Base-by-base conservation (phyloP, 83 land plant species). In the Thuja plicata region DNA sequence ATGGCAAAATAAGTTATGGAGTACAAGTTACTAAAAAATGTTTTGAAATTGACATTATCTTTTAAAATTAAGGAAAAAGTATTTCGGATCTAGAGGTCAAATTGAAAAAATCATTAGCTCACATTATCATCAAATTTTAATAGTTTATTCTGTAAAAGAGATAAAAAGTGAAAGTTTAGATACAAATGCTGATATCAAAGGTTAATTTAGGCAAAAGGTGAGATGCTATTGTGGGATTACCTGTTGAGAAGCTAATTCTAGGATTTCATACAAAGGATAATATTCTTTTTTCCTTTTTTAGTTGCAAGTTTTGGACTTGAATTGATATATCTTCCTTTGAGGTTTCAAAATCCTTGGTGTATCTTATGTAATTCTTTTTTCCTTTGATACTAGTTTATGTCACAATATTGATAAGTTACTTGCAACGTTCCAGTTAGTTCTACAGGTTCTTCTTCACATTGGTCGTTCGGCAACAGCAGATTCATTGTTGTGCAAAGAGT, bases 401-500 rank as follows among this genome's bases (percentile, higher is more conserved):
- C 27, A 43, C 37, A 41, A 45, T 8, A 11, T 11, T 81, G 52
- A 81, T 50, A 81, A 45, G 84, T 43, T 81, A 43, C 11, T 41
- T 81, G 85, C 54, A 82, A 82, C 32, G n/a, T 40, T 70, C 60
- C 91, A 90, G 91, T 76, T 85, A 80, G 90, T 90, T 17, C 40
- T 90, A 87, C 87, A 90, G 54, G 85, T 90, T 89, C 87, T 90
- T 74, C 88, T 90, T 84, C 90, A 90, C 50, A 73, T 88, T 66
- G 91, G 91, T 37, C 91, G 91, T 30, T 88, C 87, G 21, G 89
- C 91, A 60, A 73, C 89, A 48, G 79, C 78, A 57, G 45, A 79
- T 46, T 90, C 91, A 9, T 6, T 48, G 76, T 77, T 90, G 54
- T 27, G 81, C 45, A 70, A 43, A 88, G 89, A 88, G 88, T 90